Conservation (phyloP, 257 asterid species). For the Osmanthus fragrans region DNA sequence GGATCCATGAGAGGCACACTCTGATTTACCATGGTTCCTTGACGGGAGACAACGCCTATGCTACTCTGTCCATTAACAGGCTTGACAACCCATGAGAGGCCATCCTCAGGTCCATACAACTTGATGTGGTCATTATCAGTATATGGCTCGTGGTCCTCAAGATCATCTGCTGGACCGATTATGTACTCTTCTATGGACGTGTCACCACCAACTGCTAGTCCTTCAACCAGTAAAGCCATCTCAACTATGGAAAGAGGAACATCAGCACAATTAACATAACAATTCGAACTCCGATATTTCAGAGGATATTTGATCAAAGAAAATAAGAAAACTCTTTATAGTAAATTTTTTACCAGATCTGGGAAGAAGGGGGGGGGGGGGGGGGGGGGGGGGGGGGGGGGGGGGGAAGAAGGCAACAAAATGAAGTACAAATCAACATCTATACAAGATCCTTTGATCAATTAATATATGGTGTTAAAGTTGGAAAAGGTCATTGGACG, state of each 20-base stretch:
- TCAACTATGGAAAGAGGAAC: constrained; percentile 47
- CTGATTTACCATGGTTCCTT: constrained; percentile 61
- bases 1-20: constrained; percentile 71
- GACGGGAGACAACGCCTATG: constrained; percentile 57
- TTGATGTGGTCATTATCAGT: constrained; percentile 46
- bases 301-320: background rate
- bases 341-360: background rate
- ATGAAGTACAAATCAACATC: background rate
- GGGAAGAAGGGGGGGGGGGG: too few species aligned
- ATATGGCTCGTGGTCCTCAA: constrained; percentile 46
- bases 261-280: constrained; percentile 11
- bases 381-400: too few species aligned
- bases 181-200: constrained; percentile 71
- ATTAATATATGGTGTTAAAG: background rate
- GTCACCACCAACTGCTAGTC: constrained; percentile 65
- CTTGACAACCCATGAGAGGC: constrained; percentile 71
- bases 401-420: too few species aligned
- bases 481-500: background rate
- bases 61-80: constrained; percentile 68
- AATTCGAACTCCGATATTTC: background rate
- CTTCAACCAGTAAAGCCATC: constrained; percentile 80
- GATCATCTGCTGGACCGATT: constrained; percentile 60
- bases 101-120: constrained; percentile 73
- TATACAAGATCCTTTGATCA: too few species aligned
- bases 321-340: background rate